A percentile compares a stretch with the other conserved stretches of the same genome.
Evolutionary conservation across 2,329 filamentous ascomycete genomes (phyloP).

Genomic region (Aspergillus tamarii): DNA sequence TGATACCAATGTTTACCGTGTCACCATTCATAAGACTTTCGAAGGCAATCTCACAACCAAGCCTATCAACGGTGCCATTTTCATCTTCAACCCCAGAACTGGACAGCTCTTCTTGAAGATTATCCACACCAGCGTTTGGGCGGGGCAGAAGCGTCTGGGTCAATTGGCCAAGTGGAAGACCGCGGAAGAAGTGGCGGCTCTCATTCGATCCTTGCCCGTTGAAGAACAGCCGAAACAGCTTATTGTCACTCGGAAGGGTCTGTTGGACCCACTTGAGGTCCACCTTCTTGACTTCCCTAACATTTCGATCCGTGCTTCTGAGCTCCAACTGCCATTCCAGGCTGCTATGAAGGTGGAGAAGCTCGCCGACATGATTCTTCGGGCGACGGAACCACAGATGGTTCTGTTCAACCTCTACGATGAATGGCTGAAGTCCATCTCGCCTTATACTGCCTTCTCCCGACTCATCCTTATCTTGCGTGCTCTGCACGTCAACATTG

Average conservation of each 20-base stretch:
- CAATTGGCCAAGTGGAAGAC: conserved; percentile 99
- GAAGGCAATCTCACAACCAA: conserved; percentile 99
- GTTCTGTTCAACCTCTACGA: conserved; percentile 98
- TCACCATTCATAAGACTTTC: conserved; percentile 99
- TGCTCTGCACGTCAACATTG: conserved; percentile 94
- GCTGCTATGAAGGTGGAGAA: conserved; percentile 99
- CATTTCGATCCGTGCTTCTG: conserved; percentile 96
- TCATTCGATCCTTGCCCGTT: conserved; percentile 92
- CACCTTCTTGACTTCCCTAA: conserved; percentile 98
- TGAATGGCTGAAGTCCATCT: conserved; percentile 98
- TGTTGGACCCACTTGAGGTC: conserved; percentile 94
- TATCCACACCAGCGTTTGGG: conserved; percentile 99
- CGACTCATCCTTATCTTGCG: conserved; percentile 90
- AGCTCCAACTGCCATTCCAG: conserved; percentile 96
- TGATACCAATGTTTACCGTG: conserved; percentile 98
- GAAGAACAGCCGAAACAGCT: conserved; percentile 99
- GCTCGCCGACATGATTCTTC: conserved; percentile 96
- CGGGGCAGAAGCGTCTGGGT: conserved; percentile 97
- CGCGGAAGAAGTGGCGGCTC: conserved; percentile 96
- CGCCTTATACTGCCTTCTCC: conserved; percentile 97
- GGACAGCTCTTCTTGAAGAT: conserved; percentile 98
- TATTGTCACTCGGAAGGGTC: conserved; percentile 95
- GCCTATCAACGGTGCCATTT: conserved; percentile 98
- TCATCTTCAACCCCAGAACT: conserved; percentile 99
- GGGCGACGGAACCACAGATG: conserved; percentile 99